Evolutionary conservation across 1,284 basidiomycete genomes (phyloP), one percentile per base, ranked within the genome.

Genomic region (Termitomyces sp.): DNA sequence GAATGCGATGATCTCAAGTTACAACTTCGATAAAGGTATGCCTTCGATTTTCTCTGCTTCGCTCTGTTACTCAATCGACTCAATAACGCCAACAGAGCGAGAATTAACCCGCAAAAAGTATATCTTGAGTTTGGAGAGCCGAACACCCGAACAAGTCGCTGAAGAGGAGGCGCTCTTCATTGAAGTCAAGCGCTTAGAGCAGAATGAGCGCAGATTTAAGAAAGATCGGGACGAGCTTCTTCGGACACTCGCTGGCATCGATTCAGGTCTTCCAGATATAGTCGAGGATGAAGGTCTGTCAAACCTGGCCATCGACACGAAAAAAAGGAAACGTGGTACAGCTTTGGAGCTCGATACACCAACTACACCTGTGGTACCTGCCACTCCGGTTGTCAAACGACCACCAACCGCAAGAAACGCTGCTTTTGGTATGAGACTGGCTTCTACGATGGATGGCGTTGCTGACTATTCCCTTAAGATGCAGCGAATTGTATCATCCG

Each of bases 161-260:
- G 96, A 99, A 66, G 97, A 99, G 74, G 95, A 98, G 63, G 91
- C 93, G 3, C 77, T 99, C 0, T 99, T 93, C 71, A 76, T 98
- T 58, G 95, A 99, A 68, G 81, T 97, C 47, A 93, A 96, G 64
- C 84, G 93, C 10, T 79, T 99, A 47, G 95, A 98, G 67, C 96
- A 98, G 70, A 93, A 83, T 60, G 93, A 97, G 67, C 80, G 88
- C 42, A 81, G 81, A 53, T 97, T 97, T 74, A 88, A 88, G 61
- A 81, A 83, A 50, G 95, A 99, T 48, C 79, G 97, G 7, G 94
- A 97, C 59, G 92, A 94, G 43, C 79, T 99, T 26, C 77, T 99
- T 57, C 83, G 90, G 19, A 87, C 87, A 0, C 72, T 99, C 14
- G 82, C 85, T 34, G 92, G 92, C 2, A 80, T 93, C 42, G 92